Evolutionary conservation across 1,284 basidiomycete species (phyloP).

Genomic region (Afroboletus lepidellus): DNA sequence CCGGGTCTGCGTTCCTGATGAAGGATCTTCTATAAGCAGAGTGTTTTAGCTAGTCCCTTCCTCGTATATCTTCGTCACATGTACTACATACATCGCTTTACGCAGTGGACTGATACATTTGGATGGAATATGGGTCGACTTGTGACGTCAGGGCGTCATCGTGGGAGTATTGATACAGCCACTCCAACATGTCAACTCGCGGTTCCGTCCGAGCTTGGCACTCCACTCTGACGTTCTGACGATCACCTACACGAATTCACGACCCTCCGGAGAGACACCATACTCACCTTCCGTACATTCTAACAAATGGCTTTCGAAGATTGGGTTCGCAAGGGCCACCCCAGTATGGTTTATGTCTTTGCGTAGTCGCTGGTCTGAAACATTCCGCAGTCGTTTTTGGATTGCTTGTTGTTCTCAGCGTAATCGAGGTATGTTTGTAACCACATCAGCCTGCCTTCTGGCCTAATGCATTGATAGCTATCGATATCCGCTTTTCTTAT

Average conservation of each 20-base stretch:
- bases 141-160: constrained; percentile 24
- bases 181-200: constrained; percentile 19
- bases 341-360: constrained; percentile 29
- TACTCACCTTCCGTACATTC: constrained; percentile 13
- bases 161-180: constrained; percentile 25
- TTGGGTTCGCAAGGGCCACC: constrained; percentile 39
- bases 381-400: constrained; percentile 26
- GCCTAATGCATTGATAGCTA: constrained; percentile 40
- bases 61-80: constrained; percentile 13
- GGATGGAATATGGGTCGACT: neutral
- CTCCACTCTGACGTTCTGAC: constrained; percentile 8
- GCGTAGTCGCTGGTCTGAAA: constrained; percentile 1
- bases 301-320: constrained; percentile 34
- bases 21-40: constrained; percentile 34
- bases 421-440: constrained; percentile 27
- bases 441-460: neutral
- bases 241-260: constrained; percentile 33
- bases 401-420: constrained; percentile 27
- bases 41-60: constrained; percentile 22
- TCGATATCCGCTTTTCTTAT: constrained; percentile 69
- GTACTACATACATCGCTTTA: constrained; percentile 21
- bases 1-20: constrained; percentile 56
- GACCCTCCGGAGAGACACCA: constrained; percentile 17
- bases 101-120: neutral
- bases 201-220: constrained; percentile 1